Base-by-base conservation (phyloP, 1,139 yeast genomes). In the Magnusiomyces tetraspermus region DNA sequence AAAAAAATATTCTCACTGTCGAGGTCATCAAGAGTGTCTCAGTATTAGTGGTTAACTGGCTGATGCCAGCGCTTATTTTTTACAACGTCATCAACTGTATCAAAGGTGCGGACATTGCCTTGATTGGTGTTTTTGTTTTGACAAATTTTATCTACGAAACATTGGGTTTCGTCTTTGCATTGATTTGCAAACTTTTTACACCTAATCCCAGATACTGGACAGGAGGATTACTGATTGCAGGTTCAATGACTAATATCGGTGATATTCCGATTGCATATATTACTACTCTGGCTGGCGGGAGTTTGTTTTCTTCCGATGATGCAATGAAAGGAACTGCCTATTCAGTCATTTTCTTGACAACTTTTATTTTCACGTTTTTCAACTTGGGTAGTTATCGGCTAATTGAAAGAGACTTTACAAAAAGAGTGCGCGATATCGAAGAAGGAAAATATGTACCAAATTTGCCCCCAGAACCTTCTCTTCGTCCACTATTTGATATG, bases 241-340 rank as follows among this genome's bases (percentile, higher is more conserved):
- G 95, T 0, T 71, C 85, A 46, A 79, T 87, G 55, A 69, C 65
- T 52, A 71, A 71, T 52, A 58, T 85, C 49, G 80, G 92, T 10
- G 96, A 89, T 69, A 73, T 89, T 56, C 96, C 96, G n/a, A n/a
- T n/a, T n/a, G n/a, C n/a, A n/a, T n/a, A n/a, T n/a, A n/a, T n/a
- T n/a, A 94, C 88, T 62, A 84, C 95, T 1, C 71, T 89, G 65
- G 82, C 85, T 40, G 73, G 77, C 17, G 82, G 89, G 0, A 73
- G 79, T 0, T 72, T 78, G 1, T 83, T 90, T 61, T 68, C 79
- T 0, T 56, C 71, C 1, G 76, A 66, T 1, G 80, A 86, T 58
- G 87, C 87, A 33, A 77, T 79, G 54, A 77, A 77, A 60, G 97
- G 97, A 15, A 86, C 86, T 40, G 95, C 97, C 0, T 88, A 85